Evolutionary conservation across 768 basidiomycete species (phyloP).

Genomic region (Amanita fuliginea): DNA sequence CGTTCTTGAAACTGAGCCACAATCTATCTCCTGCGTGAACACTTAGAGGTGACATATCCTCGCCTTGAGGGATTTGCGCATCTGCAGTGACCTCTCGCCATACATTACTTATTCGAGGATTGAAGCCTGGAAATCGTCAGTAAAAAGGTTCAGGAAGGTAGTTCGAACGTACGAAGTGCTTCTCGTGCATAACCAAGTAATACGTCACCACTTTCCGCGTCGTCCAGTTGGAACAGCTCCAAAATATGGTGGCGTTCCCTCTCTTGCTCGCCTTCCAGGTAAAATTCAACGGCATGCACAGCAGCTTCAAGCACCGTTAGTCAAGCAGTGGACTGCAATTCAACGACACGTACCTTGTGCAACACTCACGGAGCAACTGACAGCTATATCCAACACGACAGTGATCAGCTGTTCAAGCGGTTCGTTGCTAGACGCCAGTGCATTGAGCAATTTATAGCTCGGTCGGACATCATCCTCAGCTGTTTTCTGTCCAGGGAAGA

Average conservation of each 20-base stretch:
- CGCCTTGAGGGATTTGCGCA: slow-evolving; percentile 23
- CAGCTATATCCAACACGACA: slow-evolving; percentile 33
- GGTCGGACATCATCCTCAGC: slow-evolving; percentile 20
- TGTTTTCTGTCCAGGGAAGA: slow-evolving; percentile 8
- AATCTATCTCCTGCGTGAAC: slow-evolving; percentile 31
- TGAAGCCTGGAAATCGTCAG: slow-evolving; percentile 17
- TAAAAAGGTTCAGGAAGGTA: neutral
- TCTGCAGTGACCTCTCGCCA: slow-evolving; percentile 25
- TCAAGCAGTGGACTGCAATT: neutral
- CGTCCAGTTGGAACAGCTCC: slow-evolving; percentile 20
- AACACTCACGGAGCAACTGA: slow-evolving; percentile 34
- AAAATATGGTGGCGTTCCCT: slow-evolving; percentile 28
- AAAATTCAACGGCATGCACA: slow-evolving; percentile 43
- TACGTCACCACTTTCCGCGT: slow-evolving; percentile 20
- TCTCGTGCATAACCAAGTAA: slow-evolving; percentile 40
- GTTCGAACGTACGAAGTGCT: slow-evolving; percentile 32
- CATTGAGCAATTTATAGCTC: slow-evolving; percentile 27
- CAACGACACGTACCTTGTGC: slow-evolving; percentile 24
- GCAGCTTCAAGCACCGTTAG: slow-evolving; percentile 17
- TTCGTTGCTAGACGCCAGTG: slow-evolving; percentile 22
- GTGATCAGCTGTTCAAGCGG: slow-evolving; percentile 32
- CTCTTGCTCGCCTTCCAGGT: slow-evolving; percentile 29
- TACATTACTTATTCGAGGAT: slow-evolving; percentile 31
- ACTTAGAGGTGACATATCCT: slow-evolving; percentile 19
- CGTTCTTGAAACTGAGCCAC: slow-evolving; percentile 29